These are phyloP conservation scores for Trypanosoma caninum DNA, from an alignment of 208 protist genomes.

Conservation along the genomic window DNA sequence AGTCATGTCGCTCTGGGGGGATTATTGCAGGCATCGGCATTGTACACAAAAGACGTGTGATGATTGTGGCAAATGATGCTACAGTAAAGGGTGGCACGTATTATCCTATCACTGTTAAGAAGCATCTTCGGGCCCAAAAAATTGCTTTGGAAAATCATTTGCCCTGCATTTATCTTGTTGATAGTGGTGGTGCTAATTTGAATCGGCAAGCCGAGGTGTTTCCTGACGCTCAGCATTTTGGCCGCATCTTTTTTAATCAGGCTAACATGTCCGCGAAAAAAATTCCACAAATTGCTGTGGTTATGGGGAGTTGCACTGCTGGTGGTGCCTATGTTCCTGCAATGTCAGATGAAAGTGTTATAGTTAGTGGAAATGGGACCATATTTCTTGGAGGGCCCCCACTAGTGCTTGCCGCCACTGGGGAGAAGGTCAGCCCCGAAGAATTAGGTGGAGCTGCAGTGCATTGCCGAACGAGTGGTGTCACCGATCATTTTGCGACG, in stretches of 20 bases:
- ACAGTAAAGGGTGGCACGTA: constrained; percentile 98
- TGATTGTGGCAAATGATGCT: constrained; percentile 97
- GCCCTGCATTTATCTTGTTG: constrained; percentile 97
- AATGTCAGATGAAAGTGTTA: constrained; percentile 94
- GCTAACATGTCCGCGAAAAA: constrained; percentile 92
- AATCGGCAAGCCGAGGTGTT: constrained; percentile 92
- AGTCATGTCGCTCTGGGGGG: constrained; percentile 84
- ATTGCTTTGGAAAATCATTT: constrained; percentile 94
- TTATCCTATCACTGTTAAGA: constrained; percentile 98
- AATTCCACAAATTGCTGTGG: constrained; percentile 96
- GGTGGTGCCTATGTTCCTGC: constrained; percentile 96
- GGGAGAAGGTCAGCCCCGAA: constrained; percentile 91
- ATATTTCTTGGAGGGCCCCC: constrained; percentile 97
- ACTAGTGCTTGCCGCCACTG: constrained; percentile 92
- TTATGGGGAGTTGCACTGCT: constrained; percentile 97
- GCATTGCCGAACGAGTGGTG: constrained; percentile 89
- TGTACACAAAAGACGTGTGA: constrained; percentile 77
- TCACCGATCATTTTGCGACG: constrained; percentile 92
- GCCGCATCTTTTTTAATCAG: constrained; percentile 98
- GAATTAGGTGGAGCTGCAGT: constrained; percentile 95
- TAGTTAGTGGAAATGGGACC: constrained; percentile 92
- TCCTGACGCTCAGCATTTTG: constrained; percentile 96
- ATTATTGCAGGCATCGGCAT: constrained; percentile 94
- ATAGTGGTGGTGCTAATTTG: constrained; percentile 96
- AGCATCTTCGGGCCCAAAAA: constrained; percentile 96